phyloP scores from a whole-genome alignment of 1,139 yeast species.

The Meyerozyma athensensis region DNA sequence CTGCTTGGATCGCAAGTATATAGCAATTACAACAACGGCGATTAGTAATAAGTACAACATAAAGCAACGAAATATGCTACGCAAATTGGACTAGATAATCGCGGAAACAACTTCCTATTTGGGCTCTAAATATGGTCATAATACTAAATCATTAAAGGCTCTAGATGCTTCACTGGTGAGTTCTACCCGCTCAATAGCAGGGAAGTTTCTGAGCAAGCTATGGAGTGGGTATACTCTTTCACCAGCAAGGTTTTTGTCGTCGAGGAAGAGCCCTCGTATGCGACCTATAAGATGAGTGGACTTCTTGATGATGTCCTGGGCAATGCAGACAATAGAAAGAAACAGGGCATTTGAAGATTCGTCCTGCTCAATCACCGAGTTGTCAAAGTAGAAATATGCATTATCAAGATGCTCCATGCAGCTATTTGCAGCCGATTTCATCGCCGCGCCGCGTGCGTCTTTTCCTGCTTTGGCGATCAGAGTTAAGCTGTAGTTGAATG shows the following conservation, averaged over 20 bases:
- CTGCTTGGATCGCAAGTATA: not conserved
- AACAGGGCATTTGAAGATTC: slow-evolving; percentile 14
- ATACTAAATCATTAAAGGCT: slow-evolving; percentile 14
- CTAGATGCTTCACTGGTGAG: slow-evolving; percentile 21
- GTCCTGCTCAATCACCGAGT: slow-evolving; percentile 16
- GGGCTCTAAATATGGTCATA: slow-evolving; percentile 1
- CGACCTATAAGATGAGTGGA: slow-evolving; percentile 30
- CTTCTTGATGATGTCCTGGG: slow-evolving; percentile 34
- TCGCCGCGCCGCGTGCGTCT: slow-evolving; percentile 1
- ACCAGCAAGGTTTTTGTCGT: slow-evolving; percentile 29
- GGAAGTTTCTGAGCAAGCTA: slow-evolving; percentile 29
- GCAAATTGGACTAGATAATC: no score
- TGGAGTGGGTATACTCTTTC: slow-evolving; percentile 31
- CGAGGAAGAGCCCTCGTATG: slow-evolving; percentile 30
- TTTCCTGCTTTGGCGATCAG: slow-evolving; percentile 1
- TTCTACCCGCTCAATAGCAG: slow-evolving; percentile 30
- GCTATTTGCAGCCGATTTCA: not conserved
- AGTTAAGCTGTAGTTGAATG: slow-evolving; percentile 1
- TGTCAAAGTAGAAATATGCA: slow-evolving; percentile 35
- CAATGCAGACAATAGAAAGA: slow-evolving; percentile 28
- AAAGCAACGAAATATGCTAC: not conserved
- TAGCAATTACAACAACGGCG: slow-evolving; percentile 1
- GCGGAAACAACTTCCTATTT: not conserved
- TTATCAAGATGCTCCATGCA: slow-evolving; percentile 14
- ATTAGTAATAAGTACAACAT: slow-evolving; percentile 4